Percentiles rank a stretch among this genome's conserved stretches.
phyloP scores from a whole-genome alignment of 2,329 filamentous ascomycete species.

The Colletotrichum sp. region DNA sequence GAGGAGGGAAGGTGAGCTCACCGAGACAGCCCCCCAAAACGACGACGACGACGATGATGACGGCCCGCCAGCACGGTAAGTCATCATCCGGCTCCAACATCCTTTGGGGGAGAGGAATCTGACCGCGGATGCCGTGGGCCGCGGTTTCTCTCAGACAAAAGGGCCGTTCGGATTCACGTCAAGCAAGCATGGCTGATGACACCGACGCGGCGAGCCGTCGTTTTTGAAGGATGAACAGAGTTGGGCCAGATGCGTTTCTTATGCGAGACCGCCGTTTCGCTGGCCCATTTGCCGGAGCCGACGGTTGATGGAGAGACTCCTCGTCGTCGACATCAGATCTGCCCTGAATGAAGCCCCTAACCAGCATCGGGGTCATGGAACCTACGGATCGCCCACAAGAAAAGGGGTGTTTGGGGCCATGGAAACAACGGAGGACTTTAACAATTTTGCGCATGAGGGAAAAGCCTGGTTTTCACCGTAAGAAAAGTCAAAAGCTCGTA shows the following conservation, averaged over 20 bases:
- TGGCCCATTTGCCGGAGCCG: not conserved
- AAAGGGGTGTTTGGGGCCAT: not conserved
- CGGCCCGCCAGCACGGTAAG: not conserved
- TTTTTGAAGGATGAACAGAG: not conserved
- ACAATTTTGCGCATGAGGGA: not conserved
- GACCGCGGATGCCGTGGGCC: not conserved
- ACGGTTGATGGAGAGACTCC: not conserved
- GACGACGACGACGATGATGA: not conserved
- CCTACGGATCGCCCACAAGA: not conserved
- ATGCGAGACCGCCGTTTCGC: not conserved
- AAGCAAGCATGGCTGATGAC: not conserved
- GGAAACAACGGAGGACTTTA: not conserved
- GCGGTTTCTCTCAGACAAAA: not conserved
- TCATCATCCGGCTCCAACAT: not conserved
- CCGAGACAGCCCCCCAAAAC: not conserved
- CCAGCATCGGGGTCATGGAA: not conserved
- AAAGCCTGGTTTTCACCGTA: not conserved
- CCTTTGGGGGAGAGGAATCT: not conserved
- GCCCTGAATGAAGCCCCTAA: too few species aligned
- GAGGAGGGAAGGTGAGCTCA: not conserved
- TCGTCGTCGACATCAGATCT: not conserved
- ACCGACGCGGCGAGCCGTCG: not conserved
- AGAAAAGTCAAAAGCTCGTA: not conserved
- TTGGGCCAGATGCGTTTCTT: not conserved
- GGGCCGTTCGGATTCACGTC: not conserved